Evolutionary conservation across 2,329 filamentous ascomycete species (phyloP).

Genomic region (Scortechinia acanthostroma): DNA sequence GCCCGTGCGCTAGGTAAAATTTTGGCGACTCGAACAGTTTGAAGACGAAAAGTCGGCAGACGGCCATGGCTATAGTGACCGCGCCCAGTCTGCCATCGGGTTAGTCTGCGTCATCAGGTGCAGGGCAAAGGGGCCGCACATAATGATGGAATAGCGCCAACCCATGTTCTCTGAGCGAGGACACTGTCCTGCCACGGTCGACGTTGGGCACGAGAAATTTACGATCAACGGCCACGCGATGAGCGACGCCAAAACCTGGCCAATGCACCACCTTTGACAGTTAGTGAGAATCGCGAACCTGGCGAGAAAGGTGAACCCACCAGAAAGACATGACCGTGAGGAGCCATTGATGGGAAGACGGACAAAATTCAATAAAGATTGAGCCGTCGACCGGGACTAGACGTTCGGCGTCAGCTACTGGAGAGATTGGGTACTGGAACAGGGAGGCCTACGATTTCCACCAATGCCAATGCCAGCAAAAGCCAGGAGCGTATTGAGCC

Average conservation of each 20-base stretch:
- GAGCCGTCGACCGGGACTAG: constrained; percentile 76
- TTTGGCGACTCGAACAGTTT: constrained; percentile 81
- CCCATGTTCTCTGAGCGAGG: constrained; percentile 14
- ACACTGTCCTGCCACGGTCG: constrained; percentile 10
- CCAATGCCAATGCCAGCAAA: constrained; percentile 63
- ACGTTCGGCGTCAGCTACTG: too few species aligned
- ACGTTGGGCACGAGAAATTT: constrained; percentile 15
- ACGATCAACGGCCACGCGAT: constrained; percentile 18
- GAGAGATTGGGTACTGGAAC: too few species aligned
- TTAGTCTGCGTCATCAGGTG: too few species aligned
- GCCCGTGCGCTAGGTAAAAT: constrained; percentile 69
- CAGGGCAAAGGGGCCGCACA: too few species aligned
- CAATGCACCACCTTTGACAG: constrained; percentile 29
- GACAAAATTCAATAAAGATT: constrained; percentile 77
- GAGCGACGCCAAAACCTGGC: constrained; percentile 18
- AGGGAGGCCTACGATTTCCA: too few species aligned
- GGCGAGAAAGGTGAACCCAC: too few species aligned
- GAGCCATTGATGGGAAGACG: constrained; percentile 65
- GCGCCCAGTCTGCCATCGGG: too few species aligned
- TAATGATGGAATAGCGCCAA: too few species aligned
- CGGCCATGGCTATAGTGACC: constrained; percentile 70
- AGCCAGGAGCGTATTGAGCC: constrained; percentile 51
- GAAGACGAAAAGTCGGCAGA: constrained; percentile 73
- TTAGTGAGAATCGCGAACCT: too few species aligned
- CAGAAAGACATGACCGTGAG: constrained; percentile 76